Base-by-base conservation (phyloP, 2,329 filamentous ascomycete species). In the Diaporthe humulicola region DNA sequence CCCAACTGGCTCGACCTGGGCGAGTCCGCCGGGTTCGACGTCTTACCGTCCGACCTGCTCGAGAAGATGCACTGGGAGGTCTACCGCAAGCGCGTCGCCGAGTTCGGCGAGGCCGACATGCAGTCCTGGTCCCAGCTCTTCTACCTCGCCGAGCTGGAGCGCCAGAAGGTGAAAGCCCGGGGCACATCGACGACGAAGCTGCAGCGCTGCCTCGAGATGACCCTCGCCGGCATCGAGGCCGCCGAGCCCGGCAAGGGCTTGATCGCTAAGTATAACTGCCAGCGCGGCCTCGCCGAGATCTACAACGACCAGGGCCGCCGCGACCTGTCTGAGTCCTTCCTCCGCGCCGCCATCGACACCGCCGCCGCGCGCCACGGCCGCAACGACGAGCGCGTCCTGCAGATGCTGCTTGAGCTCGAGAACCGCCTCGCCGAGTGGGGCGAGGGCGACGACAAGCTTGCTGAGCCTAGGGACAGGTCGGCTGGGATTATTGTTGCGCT, bases 1-100 rank as follows among this genome's bases (percentile, higher is more conserved):
- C 36, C 75, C 48, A 74, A 54, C 28, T 76, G 75, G 75, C 73
- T 76, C 5, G 75, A 76, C 61, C 70, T 76, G 30, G 75, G 75
- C 48, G 61, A 76, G 14, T 66, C 73, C 4, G 75, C 70, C 1
- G 75, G 75, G 0, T 76, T 76, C 45, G 73, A 74, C 38, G 66
- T 56, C 7, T 33, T 76, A 2, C 75, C 75, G 3, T 40, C 71
- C 9, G 69, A 52, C 8, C 40, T 57, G 17, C 56, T 76, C 22
- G 73, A 74, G 73, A 36, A 45, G 12, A 56, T 66, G 36, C 70
- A 74, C 42, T 61, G 45, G 73, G 60, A 70, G 30, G 61, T 57
- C 10, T 74, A 74, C 70, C n/a, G 71, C 28, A 60, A 30, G 28
- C 56, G 30, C 15, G 54, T 52, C 40, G 54, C 61, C 48, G 40